phyloP scores from a whole-genome alignment of 2,329 filamentous ascomycete genomes.

The Ceratocystis cacaofunesta region DNA sequence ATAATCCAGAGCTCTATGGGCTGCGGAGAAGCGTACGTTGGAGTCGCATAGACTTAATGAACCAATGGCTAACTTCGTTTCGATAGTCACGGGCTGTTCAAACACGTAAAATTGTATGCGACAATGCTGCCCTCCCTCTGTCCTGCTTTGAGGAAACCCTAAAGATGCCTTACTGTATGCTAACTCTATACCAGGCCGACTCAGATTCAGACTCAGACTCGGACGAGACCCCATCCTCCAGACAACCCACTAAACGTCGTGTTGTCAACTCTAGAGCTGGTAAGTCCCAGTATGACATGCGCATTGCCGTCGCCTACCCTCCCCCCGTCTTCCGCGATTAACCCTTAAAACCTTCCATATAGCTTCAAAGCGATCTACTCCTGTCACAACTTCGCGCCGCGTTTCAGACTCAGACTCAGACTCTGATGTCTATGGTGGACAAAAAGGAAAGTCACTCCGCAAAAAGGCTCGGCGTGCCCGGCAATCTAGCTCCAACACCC shows the following conservation, averaged over 20 bases:
- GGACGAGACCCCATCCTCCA: constrained; percentile 43
- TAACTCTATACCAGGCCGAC: constrained; percentile 29
- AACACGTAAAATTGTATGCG: constrained; percentile 39
- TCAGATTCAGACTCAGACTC: constrained; percentile 44
- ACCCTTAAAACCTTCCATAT: constrained; percentile 7
- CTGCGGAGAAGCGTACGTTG: constrained; percentile 71
- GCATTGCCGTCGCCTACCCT: not conserved
- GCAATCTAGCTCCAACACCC: constrained; percentile 51
- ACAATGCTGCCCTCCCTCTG: constrained; percentile 5
- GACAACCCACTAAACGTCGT: constrained; percentile 54
- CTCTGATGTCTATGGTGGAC: constrained; percentile 66
- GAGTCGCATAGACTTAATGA: constrained; percentile 7
- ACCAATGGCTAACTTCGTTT: constrained; percentile 11
- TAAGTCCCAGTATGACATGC: constrained; percentile 27
- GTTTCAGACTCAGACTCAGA: constrained; percentile 52
- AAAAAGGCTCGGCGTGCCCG: constrained; percentile 68
- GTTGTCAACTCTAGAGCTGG: constrained; percentile 48
- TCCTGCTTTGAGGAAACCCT: not conserved
- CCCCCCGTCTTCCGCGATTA: constrained; percentile 17
- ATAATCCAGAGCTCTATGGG: constrained; percentile 90
- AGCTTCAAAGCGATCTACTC: constrained; percentile 49
- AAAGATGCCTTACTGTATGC: not conserved
- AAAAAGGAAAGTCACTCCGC: constrained; percentile 50
- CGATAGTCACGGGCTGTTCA: constrained; percentile 41
- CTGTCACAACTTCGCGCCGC: constrained; percentile 28